These are phyloP conservation scores for Zymoseptoria passerinii DNA, from an alignment of 2,329 filamentous ascomycete genomes.

Conservation along the genomic window DNA sequence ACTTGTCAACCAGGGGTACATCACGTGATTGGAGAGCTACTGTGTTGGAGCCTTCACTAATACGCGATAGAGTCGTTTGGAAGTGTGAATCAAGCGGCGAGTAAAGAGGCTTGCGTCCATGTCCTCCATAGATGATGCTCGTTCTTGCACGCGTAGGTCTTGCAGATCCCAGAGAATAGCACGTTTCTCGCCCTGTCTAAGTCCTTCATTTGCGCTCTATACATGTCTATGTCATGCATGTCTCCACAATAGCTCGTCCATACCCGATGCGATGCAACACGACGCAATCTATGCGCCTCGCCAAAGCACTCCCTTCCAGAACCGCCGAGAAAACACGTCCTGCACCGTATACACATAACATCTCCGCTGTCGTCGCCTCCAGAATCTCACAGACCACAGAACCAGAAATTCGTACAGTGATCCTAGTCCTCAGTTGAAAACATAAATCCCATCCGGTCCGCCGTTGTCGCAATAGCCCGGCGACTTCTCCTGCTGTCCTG, in stretches of 20 bases:
- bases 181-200: neutral
- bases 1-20: neutral
- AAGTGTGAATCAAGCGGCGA: too few relatives aligned
- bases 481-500: conserved; percentile 41
- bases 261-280: neutral
- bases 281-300: neutral
- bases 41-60: too few relatives aligned
- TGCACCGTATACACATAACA: neutral
- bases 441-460: neutral
- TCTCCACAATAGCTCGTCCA: neutral
- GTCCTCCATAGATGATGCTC: too few relatives aligned
- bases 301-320: neutral
- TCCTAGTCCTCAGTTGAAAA: neutral
- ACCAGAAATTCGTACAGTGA: neutral
- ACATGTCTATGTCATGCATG: neutral
- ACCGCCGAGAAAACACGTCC: neutral
- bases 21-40: neutral
- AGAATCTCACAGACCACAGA: neutral
- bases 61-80: too few relatives aligned
- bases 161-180: neutral
- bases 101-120: too few relatives aligned
- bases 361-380: neutral
- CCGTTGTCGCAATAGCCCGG: conserved; percentile 56
- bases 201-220: neutral
- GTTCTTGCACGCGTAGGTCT: too few relatives aligned